Evolutionary conservation across 495 filamentous ascomycete genomes (phyloP), one percentile per base, ranked within the genome.

Genomic region (Rhypophila decipiens): DNA sequence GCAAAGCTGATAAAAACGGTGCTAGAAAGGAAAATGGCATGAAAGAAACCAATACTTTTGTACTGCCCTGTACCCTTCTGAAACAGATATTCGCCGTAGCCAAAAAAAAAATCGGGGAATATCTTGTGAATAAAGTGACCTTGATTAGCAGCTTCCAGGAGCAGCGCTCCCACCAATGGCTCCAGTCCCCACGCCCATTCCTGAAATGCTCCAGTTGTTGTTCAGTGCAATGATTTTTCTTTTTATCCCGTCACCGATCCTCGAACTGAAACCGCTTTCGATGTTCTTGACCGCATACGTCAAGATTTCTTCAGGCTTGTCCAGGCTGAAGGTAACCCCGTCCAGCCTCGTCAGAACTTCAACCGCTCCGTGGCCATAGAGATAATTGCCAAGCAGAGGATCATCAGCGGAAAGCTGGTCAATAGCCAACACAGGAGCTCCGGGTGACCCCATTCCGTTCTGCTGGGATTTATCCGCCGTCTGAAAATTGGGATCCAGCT

Each of bases 161-260:
- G n/a, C n/a, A n/a, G n/a, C n/a, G n/a, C n/a, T n/a, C n/a, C n/a
- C n/a, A n/a, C n/a, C n/a, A n/a, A n/a, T n/a, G n/a, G 27, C 27
- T 31, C 7, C 23, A 20, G 34, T 4, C 22, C 23, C 27, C 20
- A 22, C 34, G 17, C 41, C 52, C 49, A 56, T 42, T 21, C 19
- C 29, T 10, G 58, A 52, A 13, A 46, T 34, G 20, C 53, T 58
- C 70, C 69, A 72, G 48, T 60, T 59, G 1, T 41, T 46, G 10
- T 49, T 50, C 17, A 76, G 42, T 13, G 52, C n/a, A 2, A 67
- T 40, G 1, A 76, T 61, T 58, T 73, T 75, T 15, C 67, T 62
- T 45, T 58, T 60, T 37, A 79, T 73, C 15, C 74, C 73, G 27
- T 76, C 73, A 4, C 63, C 56, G 13, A 77, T 44, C 24, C 68